Evolutionary conservation across 495 filamentous ascomycete genomes (phyloP).

Genomic region (Penicillium parvum): DNA sequence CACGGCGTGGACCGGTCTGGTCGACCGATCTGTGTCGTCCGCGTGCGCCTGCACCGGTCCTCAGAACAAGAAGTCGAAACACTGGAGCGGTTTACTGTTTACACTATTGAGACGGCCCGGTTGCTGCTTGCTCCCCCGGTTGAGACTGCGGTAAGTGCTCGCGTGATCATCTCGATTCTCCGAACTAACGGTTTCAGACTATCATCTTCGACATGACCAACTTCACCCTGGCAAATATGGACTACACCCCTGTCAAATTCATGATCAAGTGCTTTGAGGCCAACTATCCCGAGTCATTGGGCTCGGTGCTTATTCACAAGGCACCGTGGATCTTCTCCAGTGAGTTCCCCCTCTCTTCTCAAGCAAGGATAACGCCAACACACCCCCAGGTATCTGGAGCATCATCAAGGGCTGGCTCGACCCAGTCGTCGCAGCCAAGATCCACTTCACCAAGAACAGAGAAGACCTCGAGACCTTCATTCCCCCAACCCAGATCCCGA

Average conservation of each 20-base stretch:
- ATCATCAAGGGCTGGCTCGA: slow-evolving; percentile 96
- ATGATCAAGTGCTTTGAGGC: slow-evolving; percentile 99
- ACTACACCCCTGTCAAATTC: slow-evolving; percentile 95
- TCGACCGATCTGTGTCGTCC: slow-evolving; percentile 81
- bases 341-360: slow-evolving; percentile 24
- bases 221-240: slow-evolving; percentile 94
- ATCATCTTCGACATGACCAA: slow-evolving; percentile 94
- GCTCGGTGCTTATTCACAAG: slow-evolving; percentile 92
- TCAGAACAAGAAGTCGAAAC: slow-evolving; percentile 77
- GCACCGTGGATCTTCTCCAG: slow-evolving; percentile 95
- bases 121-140: slow-evolving; percentile 73
- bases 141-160: slow-evolving; percentile 78
- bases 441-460: slow-evolving; percentile 85
- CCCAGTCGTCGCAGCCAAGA: slow-evolving; percentile 54
- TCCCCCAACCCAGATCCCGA: slow-evolving; percentile 61
- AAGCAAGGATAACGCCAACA: background rate
- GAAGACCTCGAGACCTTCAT: slow-evolving; percentile 79
- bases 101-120: slow-evolving; percentile 87
- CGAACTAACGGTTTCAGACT: slow-evolving; percentile 43
- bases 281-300: slow-evolving; percentile 92
- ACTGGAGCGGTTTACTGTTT: slow-evolving; percentile 87
- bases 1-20: slow-evolving; percentile 84
- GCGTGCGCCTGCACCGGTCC: slow-evolving; percentile 73
- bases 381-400: slow-evolving; percentile 67
- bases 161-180: slow-evolving; percentile 1